Base-by-base conservation (phyloP, 164 flowering plant genomes). In the Houttuynia cordata region DNA sequence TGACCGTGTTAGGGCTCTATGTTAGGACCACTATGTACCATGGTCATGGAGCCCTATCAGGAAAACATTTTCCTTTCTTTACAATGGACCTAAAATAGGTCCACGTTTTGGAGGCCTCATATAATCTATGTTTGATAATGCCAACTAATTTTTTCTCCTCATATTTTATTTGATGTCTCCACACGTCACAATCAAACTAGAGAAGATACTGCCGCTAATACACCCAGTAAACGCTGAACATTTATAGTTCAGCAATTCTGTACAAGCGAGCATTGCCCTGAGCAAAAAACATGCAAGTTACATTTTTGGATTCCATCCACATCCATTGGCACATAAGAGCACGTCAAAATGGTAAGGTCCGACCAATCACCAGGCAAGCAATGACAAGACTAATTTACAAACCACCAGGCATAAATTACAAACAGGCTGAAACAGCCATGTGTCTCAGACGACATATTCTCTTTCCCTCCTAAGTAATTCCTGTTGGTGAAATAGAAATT, bases 381-480 rank as follows among this genome's bases (percentile, higher is more conserved):
- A 57, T 58, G 61, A 61, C 54, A 62, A 17, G 49, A 62, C 64
- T 72, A 64, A 57, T 64, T 68, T 73, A 78, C 75, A 75, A 55
- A 45, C 57, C 68, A 59, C 72, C 65, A 61, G 67, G 55, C 37
- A 54, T 61, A 67, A 50, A 17, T 25, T 67, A 58, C 56, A 58
- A 47, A 10, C n/a, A n/a, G n/a, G n/a, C n/a, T n/a, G n/a, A n/a
- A n/a, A n/a, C 7, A 7, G 58, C 1, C 59, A 50, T 17, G 45
- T 51, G 15, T 47, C 71, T 76, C 71, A 76, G 30, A 73, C 42
- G 57, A 73, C 54, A 4, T 80, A 66, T 58, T 71, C 77, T 24
- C 68, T 75, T 56, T 73, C 80, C 53, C 73, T 79, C 75, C 76
- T 78, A 68, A 85, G 67, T 47, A 85, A 59, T 56, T 81, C 88